A percentile compares a stretch with the other conserved stretches of the same genome.
phyloP scores from a whole-genome alignment of 306 rosid genomes.

The Elaeagnus macrophylla region DNA sequence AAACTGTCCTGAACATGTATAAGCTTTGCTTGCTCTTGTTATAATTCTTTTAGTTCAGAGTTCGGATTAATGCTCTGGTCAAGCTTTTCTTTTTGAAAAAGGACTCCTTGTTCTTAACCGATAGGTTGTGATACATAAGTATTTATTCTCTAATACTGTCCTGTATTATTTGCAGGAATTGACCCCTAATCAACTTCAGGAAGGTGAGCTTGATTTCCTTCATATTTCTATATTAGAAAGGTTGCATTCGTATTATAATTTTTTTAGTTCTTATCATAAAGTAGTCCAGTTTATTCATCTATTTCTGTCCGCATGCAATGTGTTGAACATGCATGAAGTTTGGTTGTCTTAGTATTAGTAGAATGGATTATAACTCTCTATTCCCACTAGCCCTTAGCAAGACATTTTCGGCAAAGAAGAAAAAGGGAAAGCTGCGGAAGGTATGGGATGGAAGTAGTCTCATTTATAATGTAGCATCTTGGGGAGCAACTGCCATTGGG shows the following conservation, averaged over 20 bases:
- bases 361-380: constrained; percentile 26
- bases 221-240: constrained; percentile 5
- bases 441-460: constrained; percentile 99
- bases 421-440: constrained; percentile 85
- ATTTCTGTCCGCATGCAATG: constrained; percentile 2
- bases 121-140: not conserved
- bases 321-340: not conserved
- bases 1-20: too few species aligned
- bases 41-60: too few species aligned
- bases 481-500: constrained; percentile 99
- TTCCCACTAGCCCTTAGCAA: constrained; percentile 70
- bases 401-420: constrained; percentile 82
- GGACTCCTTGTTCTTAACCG: too few species aligned
- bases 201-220: constrained; percentile 43
- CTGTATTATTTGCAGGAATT: constrained; percentile 61
- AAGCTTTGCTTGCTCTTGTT: not conserved
- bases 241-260: constrained; percentile 6
- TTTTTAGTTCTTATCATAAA: not conserved
- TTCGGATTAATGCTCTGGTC: too few species aligned
- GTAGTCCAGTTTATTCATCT: not conserved
- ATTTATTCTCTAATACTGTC: constrained; percentile 12
- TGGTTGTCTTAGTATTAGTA: not conserved
- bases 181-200: constrained; percentile 86
- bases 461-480: constrained; percentile 87
- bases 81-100: too few species aligned